Conservation (phyloP, 176 grass and related monocot species). For the Eragrostis curvula region DNA sequence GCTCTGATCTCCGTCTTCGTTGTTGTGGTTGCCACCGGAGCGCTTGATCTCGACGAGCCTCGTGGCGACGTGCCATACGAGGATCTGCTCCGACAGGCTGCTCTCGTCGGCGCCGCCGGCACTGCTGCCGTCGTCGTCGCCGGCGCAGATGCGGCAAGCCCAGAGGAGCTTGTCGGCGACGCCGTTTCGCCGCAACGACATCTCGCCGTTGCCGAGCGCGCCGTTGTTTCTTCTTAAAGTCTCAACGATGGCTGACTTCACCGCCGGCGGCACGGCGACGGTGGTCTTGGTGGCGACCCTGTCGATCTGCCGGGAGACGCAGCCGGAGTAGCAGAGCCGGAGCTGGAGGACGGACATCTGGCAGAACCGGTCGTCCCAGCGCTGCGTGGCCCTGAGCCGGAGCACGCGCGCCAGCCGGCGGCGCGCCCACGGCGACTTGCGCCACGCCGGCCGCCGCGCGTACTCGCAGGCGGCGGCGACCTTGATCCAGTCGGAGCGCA, state of each 20-base stretch:
- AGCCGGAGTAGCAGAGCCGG: slow-evolving; percentile 42
- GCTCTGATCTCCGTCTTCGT: not conserved
- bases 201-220: slow-evolving; percentile 25
- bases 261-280: slow-evolving; percentile 34
- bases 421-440: slow-evolving; percentile 34
- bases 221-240: slow-evolving; percentile 17
- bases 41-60: slow-evolving; percentile 44
- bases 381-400: slow-evolving; percentile 26
- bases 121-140: not conserved
- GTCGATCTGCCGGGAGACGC: slow-evolving; percentile 45
- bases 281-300: slow-evolving; percentile 31
- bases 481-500: slow-evolving; percentile 62
- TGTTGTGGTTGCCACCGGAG: not conserved
- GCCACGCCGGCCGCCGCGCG: slow-evolving; percentile 42
- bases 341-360: slow-evolving; percentile 45
- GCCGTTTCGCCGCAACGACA: slow-evolving; percentile 43
- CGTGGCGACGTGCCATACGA: slow-evolving; percentile 51
- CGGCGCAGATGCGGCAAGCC: slow-evolving; percentile 28
- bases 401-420: slow-evolving; percentile 37
- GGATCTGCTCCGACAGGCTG: slow-evolving; percentile 49
- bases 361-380: slow-evolving; percentile 49
- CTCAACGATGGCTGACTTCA: slow-evolving; percentile 36
- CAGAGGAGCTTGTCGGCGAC: slow-evolving; percentile 43
- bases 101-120: not conserved
- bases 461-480: slow-evolving; percentile 47